Percentiles rank a stretch among this genome's conserved stretches.
phyloP scores from a whole-genome alignment of 2,329 filamentous ascomycete genomes.

The Aspergillus sp. region DNA sequence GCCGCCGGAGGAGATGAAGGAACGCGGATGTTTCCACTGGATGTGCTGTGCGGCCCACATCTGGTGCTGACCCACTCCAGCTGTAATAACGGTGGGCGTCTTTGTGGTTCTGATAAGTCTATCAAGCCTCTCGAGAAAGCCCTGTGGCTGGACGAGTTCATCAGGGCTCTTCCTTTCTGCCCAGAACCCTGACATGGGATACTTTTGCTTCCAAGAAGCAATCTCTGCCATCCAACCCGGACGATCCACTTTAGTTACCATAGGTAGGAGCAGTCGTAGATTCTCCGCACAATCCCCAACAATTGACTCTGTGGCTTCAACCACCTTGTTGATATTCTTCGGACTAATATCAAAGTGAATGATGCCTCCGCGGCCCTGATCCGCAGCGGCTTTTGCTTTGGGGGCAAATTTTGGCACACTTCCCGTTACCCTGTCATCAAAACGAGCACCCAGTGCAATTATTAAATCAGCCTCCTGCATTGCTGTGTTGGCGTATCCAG shows the following conservation, averaged over 20 bases:
- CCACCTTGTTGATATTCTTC: conserved; percentile 99
- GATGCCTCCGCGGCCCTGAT: conserved; percentile 86
- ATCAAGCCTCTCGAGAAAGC: conserved; percentile 86
- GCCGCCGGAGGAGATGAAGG: conserved; percentile 95
- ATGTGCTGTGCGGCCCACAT: conserved; percentile 99
- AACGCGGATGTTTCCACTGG: conserved; percentile 86
- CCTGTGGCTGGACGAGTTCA: conserved; percentile 90
- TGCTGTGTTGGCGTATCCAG: conserved; percentile 95
- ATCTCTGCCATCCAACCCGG: conserved; percentile 80
- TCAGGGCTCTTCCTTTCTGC: conserved; percentile 76
- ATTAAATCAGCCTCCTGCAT: conserved; percentile 97
- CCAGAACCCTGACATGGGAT: conserved; percentile 46
- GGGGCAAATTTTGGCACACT: conserved; percentile 86
- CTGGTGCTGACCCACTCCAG: conserved; percentile 95
- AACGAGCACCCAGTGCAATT: conserved; percentile 88
- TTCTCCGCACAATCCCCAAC: conserved; percentile 89
- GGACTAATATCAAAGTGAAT: conserved; percentile 98
- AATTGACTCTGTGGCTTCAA: conserved; percentile 92
- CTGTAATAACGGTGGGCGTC: conserved; percentile 81
- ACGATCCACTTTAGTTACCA: conserved; percentile 79
- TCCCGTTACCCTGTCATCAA: conserved; percentile 91
- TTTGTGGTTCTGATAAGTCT: conserved; percentile 78
- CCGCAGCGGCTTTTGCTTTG: conserved; percentile 77
- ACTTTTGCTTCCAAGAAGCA: not conserved
- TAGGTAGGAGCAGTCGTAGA: conserved; percentile 71